phyloP scores from a whole-genome alignment of 1,139 yeast genomes.

The Suhomyces choctaworum region DNA sequence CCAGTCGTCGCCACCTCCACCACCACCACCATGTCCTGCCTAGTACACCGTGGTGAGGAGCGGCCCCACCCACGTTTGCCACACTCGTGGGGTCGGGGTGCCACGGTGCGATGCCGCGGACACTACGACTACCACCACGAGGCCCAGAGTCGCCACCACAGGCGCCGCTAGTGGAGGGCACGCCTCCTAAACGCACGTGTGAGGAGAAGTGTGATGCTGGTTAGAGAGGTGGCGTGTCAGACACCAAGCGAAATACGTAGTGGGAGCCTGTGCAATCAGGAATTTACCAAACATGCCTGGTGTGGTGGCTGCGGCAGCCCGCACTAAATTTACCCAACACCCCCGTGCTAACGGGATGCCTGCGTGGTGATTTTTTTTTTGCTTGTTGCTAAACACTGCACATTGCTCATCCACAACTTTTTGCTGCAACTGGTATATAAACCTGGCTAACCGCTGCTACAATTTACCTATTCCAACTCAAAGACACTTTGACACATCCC shows the following conservation, averaged over 20 bases:
- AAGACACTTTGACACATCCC: not conserved
- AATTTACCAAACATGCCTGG: conserved; percentile 3
- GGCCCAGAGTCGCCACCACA: no score
- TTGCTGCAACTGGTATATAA: conserved; percentile 13
- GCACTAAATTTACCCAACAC: not conserved
- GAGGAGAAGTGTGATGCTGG: conserved; percentile 1
- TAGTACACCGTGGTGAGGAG: no score
- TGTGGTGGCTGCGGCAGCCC: not conserved
- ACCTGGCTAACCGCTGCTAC: conserved; percentile 10
- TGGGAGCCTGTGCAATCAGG: conserved; percentile 2
- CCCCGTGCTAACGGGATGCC: conserved; percentile 7
- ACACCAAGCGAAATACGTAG: conserved; percentile 1
- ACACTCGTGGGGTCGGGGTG: no score
- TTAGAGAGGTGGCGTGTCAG: conserved; percentile 6
- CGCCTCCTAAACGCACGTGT: conserved; percentile 5
- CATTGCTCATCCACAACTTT: conserved; percentile 8
- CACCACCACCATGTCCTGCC: no score
- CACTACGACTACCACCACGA: not conserved
- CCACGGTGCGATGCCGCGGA: not conserved
- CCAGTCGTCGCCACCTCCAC: no score
- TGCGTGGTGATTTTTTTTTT: not conserved
- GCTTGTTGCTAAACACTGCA: conserved; percentile 7
- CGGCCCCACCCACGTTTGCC: no score
- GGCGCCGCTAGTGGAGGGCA: no score
- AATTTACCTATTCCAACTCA: not conserved